A percentile compares a stretch with the other conserved stretches of the same genome.
These are phyloP conservation scores for Trichoderma parareesei DNA, from an alignment of 495 filamentous ascomycete genomes.

Conservation along the genomic window DNA sequence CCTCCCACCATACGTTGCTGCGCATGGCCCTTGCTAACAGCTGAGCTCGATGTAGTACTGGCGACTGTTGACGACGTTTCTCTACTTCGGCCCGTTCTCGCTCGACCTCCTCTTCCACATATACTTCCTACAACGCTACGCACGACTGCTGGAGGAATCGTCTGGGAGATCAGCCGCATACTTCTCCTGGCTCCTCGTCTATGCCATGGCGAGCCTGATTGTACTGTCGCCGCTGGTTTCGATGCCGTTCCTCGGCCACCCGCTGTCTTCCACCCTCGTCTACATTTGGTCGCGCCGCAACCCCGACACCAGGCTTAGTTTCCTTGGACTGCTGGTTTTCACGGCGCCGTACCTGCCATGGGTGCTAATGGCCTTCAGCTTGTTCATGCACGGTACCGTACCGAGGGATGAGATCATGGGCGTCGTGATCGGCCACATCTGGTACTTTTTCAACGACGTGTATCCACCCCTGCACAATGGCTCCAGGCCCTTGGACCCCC, in stretches of 20 bases:
- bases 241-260: slow-evolving; percentile 86
- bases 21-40: too few relatives aligned
- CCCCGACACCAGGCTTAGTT: slow-evolving; percentile 82
- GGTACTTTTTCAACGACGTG: slow-evolving; percentile 97
- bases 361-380: slow-evolving; percentile 87
- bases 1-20: background rate
- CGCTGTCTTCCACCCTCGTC: slow-evolving; percentile 83
- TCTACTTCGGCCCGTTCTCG: slow-evolving; percentile 91
- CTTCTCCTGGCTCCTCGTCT: slow-evolving; percentile 89
- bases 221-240: slow-evolving; percentile 72
- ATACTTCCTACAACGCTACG: slow-evolving; percentile 97
- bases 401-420: slow-evolving; percentile 96
- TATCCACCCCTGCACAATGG: slow-evolving; percentile 86
- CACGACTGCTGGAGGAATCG: slow-evolving; percentile 88
- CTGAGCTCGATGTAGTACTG: slow-evolving; percentile 58
- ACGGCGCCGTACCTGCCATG: slow-evolving; percentile 91
- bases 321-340: slow-evolving; percentile 84
- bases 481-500: slow-evolving; percentile 81
- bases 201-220: slow-evolving; percentile 69
- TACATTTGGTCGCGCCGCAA: slow-evolving; percentile 98
- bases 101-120: slow-evolving; percentile 97
- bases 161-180: slow-evolving; percentile 82
- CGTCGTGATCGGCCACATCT: slow-evolving; percentile 87
- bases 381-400: slow-evolving; percentile 74
- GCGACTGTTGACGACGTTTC: slow-evolving; percentile 88